Evolutionary conservation across 192 early-diverging fungal genomes (phyloP), one percentile per base, ranked within the genome.

Genomic region (Linnemannia elongata): DNA sequence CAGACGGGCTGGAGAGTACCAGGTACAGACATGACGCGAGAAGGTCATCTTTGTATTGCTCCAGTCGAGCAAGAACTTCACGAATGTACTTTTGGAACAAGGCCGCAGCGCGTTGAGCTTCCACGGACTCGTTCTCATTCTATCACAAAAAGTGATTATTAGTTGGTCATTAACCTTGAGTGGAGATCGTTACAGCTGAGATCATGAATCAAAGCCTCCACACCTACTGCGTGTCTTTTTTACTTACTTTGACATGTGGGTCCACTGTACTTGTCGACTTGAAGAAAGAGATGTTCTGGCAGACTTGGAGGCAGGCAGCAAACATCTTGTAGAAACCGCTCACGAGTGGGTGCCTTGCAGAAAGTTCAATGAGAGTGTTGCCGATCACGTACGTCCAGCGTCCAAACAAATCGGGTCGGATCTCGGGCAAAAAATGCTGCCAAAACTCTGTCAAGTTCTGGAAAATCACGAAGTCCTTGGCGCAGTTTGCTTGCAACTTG

Each of bases 311-410:
- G 42, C 88, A 88, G 1, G 90, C 84, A 4, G 88, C 80, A 68
- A 94, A 85, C 77, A 96, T 89, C 54, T 94, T 95, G 85, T 96
- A 95, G 72, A 96, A 95, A 0, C 95, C 95, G 79, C 93, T 94
- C 63, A 96, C 91, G 24, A 96, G 81, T 0, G 95, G 95, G 74
- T 94, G 76, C 69, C 84, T 83, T 0, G 85, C 78, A 20, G 93
- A 93, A 30, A 93, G 85, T 20, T 88, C 81, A 18, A 95, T 91
- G 1, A 93, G 69, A 63, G 77, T 75, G 35, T 89, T 86, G 6
- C 93, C 93, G 39, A 91, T 82, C 3, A 92, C 82, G 80, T 89
- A 91, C 13, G 94, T 70, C 95, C 96, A 96, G 27, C 88, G 84
- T 1, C 69, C 72, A 74, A 95, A 93, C 10, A 87, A 84, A 20